phyloP scores from a whole-genome alignment of 2,329 filamentous ascomycete species.

The Hirsutella minnesotensis region DNA sequence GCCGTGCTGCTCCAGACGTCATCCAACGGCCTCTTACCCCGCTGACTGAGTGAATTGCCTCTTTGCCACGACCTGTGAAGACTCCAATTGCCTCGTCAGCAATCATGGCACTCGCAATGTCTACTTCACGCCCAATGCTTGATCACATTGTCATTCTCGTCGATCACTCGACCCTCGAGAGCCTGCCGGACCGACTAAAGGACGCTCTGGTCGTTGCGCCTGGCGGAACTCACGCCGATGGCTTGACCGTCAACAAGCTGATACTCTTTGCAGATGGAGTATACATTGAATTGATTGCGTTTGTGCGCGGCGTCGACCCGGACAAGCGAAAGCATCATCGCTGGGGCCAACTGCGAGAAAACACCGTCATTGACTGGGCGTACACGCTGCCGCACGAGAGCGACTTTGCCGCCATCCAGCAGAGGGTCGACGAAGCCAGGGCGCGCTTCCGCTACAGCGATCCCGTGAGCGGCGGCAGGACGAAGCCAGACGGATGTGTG shows the following conservation, averaged over 20 bases:
- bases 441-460: constrained; percentile 31
- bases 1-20: too few relatives aligned
- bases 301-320: constrained; percentile 32
- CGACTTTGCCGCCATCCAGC: constrained; percentile 25
- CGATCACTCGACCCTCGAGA: constrained; percentile 32
- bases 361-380: constrained; percentile 48
- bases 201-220: constrained; percentile 44
- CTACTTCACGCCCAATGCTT: constrained; percentile 21
- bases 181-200: constrained; percentile 37
- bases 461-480: constrained; percentile 40
- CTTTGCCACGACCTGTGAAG: too few relatives aligned
- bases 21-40: too few relatives aligned
- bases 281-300: constrained; percentile 57
- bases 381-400: constrained; percentile 29
- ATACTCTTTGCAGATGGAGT: constrained; percentile 50
- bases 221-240: constrained; percentile 50
- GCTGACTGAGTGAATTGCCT: too few relatives aligned
- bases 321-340: constrained; percentile 35
- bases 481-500: constrained; percentile 39
- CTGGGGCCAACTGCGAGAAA: constrained; percentile 42
- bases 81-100: too few relatives aligned
- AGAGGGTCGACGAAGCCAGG: constrained; percentile 17
- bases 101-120: constrained; percentile 5
- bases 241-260: constrained; percentile 48
- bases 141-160: constrained; percentile 57